Base-by-base conservation (phyloP, 2,329 filamentous ascomycete genomes). In the Claviceps arundinis region DNA sequence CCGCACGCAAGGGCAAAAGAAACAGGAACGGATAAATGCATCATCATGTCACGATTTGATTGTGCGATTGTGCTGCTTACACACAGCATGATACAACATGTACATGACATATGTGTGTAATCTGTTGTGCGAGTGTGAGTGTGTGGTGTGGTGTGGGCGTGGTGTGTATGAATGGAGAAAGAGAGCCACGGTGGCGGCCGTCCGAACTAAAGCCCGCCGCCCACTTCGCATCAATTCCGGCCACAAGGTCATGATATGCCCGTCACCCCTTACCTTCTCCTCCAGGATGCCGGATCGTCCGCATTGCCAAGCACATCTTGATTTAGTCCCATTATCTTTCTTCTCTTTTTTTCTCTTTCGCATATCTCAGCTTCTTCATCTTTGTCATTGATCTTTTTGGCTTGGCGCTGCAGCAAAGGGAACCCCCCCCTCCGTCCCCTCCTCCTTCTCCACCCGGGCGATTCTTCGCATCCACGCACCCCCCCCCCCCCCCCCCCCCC, bases 361-460 rank as follows among this genome's bases (percentile, higher is more conserved):
- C 26, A 30, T 30, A 30, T 30, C 7, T 30, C 26, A 30, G 26
- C 26, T 30, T 30, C 26, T 30, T 30, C 26, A 30, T 22, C 16
- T 26, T 45, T 45, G 2, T 26, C 16, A 16, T 44, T 24, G 16
- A 14, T 44, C 24, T 24, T 24, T 22, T 44, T 24, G 26, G 8
- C 11, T 52, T 58, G 55, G 53, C 61, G 60, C 61, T 62, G 62
- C 58, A 50, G 61, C 60, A 44, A 60, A 66, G 61, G 65, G 61
- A 65, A 56, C 61, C 59, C 54, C 56, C 34, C 41, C n/a, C 40
- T 17, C n/a, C 11, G 9, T 19, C 38, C n/a, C 19, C 19, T 14
- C 40, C 8, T 7, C 9, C 9, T n/a, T 9, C 24, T 5, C 3
- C 19, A 13, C 14, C 22, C 9, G 26, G 26, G 26, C 26, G 62